Evolutionary conservation across 306 rosid species (phyloP), one percentile per base, ranked within the genome.

Genomic region (Mimosa pudica): DNA sequence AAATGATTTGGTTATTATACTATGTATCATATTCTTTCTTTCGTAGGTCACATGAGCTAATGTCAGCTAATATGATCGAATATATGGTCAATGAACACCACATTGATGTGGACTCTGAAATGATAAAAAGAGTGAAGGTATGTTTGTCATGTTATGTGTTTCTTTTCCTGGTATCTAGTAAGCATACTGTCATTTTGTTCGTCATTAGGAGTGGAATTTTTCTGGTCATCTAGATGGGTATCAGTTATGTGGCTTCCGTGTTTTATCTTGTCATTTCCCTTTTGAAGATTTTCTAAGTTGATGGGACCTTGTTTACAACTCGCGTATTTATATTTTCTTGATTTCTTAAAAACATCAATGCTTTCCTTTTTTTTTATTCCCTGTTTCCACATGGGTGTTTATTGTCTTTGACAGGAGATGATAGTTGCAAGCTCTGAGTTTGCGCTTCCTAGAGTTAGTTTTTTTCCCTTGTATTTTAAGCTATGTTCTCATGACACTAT

Each of bases 21-120:
- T 11, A 1, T 41, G 62, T 68, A 57, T 68, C 70, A 48, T 71
- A 75, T 24, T 75, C 73, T 77, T 67, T 82, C 49, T 58, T 30
- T 83, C 54, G 73, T 75, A 94, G 98, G 98, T 87, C 97, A 16
- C 98, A 94, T 80, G 97, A 94, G 74, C 86, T 83, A 73, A 94
- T 94, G 98, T 94, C 98, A 7, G 97, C 89, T 58, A 73, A 92
- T 78, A 76, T 94, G 93, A 84, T 94, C 45, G 97, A 94, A 79
- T 81, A 91, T 86, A 90, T 92, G 48, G 95, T 92, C 67, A 89
- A 92, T 80, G 88, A 89, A 76, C 97, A 94, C 86, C 73, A 82
- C 73, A 91, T 94, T 84, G 98, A 92, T 49, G 79, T 90, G 70
- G 92, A 89, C 63, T 68, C 87, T 35, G 90, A 81, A 70, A 92